Evolutionary conservation across 805 yeast genomes (phyloP).

Genomic region (Lipomyces sp.): DNA sequence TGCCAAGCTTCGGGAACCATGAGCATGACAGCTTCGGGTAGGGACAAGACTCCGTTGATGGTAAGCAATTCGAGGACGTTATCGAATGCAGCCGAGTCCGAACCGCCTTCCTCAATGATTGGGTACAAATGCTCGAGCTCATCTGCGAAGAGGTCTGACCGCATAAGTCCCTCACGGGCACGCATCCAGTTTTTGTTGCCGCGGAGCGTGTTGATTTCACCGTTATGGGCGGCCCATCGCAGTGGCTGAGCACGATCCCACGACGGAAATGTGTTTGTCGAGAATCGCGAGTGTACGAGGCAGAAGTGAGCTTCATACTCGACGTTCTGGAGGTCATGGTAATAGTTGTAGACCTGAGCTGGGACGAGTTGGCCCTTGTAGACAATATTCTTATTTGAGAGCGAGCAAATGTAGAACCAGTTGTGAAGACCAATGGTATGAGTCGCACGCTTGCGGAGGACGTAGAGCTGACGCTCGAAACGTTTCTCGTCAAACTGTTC

Average conservation of each 20-base stretch:
- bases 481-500: constrained; percentile 57
- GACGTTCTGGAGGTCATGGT: constrained; percentile 88
- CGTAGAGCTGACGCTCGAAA: constrained; percentile 82
- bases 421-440: constrained; percentile 92
- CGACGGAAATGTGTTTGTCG: constrained; percentile 98
- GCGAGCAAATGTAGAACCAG: constrained; percentile 96
- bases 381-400: constrained; percentile 85
- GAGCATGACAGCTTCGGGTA: constrained; percentile 97
- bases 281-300: constrained; percentile 93
- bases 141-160: constrained; percentile 83
- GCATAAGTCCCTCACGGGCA: constrained; percentile 97
- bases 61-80: constrained; percentile 91
- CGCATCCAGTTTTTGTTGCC: constrained; percentile 99
- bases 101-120: constrained; percentile 97
- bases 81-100: constrained; percentile 97
- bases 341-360: constrained; percentile 91
- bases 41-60: constrained; percentile 85
- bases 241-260: constrained; percentile 99
- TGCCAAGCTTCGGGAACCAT: constrained; percentile 99
- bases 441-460: constrained; percentile 85
- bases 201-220: constrained; percentile 95
- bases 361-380: constrained; percentile 98
- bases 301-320: constrained; percentile 96
- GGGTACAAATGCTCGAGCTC: constrained; percentile 91
- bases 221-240: constrained; percentile 97